Percentiles rank a stretch among this genome's conserved stretches.
These are phyloP conservation scores for Alternaria postmessia DNA, from an alignment of 2,329 filamentous ascomycete genomes.

Conservation along the genomic window DNA sequence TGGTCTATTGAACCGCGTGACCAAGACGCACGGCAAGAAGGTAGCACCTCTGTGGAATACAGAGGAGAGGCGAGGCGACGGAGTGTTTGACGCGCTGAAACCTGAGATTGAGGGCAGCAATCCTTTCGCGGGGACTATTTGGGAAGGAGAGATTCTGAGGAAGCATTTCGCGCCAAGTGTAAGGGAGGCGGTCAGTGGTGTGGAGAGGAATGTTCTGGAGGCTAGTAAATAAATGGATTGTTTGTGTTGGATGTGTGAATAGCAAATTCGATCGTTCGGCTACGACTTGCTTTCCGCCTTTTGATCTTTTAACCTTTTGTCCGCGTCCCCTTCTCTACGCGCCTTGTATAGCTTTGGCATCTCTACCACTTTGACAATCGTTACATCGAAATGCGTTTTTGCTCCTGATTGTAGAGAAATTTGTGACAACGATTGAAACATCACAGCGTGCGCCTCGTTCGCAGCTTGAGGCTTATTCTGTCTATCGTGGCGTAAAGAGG, in stretches of 20 bases:
- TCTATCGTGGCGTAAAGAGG: background rate
- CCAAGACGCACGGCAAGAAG: slow-evolving; percentile 82
- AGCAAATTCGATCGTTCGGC: background rate
- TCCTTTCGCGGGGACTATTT: slow-evolving; percentile 87
- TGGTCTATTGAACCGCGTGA: slow-evolving; percentile 78
- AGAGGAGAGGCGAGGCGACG: slow-evolving; percentile 91
- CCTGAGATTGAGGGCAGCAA: slow-evolving; percentile 82
- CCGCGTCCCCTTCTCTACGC: background rate
- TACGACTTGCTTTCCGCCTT: background rate
- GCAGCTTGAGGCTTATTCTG: background rate
- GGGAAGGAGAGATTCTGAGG: slow-evolving; percentile 89
- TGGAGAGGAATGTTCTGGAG: slow-evolving; percentile 46
- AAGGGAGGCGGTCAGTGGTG: slow-evolving; percentile 68
- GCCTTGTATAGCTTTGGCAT: background rate
- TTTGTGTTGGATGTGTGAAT: background rate
- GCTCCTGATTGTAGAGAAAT: background rate
- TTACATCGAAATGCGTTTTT: background rate
- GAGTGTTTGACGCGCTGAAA: slow-evolving; percentile 77
- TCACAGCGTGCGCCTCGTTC: background rate
- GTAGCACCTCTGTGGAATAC: slow-evolving; percentile 90
- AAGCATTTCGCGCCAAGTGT: slow-evolving; percentile 89
- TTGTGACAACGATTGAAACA: background rate
- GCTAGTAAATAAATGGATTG: slow-evolving; percentile 27
- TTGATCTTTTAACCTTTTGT: background rate
- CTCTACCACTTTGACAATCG: background rate